Evolutionary conservation across 2,329 filamentous ascomycete species (phyloP), one percentile per base, ranked within the genome.

Genomic region (Westerdykella aurantiaca): DNA sequence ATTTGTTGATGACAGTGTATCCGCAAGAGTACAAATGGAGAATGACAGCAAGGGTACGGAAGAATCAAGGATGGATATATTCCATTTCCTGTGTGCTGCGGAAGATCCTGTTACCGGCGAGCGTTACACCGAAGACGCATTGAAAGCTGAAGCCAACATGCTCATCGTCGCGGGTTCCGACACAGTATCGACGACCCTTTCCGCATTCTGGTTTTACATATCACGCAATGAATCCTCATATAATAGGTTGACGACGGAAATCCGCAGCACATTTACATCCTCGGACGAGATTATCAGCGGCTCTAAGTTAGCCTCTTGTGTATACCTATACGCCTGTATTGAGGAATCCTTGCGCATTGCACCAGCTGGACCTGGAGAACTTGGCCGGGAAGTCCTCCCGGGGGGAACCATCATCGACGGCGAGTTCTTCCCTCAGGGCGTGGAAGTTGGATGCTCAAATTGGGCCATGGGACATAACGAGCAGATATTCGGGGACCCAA

Each of bases 21-120:
- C 11, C 12, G 18, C 14, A 10, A 31, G 42, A 4, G 2, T 45
- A 9, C 12, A 31, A 23, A n/a, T 14, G 11, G 41, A 42, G 25
- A 34, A 40, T 21, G 18, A 21, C 18, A 21, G 6, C 18, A 21
- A 21, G 18, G 4, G 18, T 21, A 21, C 18, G 18, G 18, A 6
- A 21, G 18, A 21, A 21, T 21, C 18, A 21, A 21, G 18, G 18
- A 21, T 21, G 37, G 72, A 72, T 49, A 67, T 72, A 48, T 66
- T 69, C 54, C 55, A 69, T 46, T 60, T 72, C 59, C 57, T 70
- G 4, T 55, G 66, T 39, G 55, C 64, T 38, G 62, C 69, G 44
- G 59, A 63, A 48, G 60, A 74, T 56, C 63, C 66, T 2, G 54
- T 69, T 42, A 67, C 67, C 5, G 56, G 63, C 45, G 39, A 60